Conservation (phyloP, 345 rosid genomes). For the Isatis tinctoria region DNA sequence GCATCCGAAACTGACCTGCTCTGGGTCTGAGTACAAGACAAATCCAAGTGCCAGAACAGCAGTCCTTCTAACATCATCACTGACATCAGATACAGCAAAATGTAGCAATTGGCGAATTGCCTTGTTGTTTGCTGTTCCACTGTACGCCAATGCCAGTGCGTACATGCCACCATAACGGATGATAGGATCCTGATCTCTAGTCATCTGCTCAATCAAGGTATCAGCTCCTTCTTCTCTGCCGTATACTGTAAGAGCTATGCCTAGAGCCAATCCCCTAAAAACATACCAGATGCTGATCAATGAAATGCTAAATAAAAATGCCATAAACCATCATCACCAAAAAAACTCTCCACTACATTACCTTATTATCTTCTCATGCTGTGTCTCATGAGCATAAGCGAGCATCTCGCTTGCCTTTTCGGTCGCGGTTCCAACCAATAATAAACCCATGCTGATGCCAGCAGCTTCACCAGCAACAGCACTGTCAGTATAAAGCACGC, state of each 20-base stretch:
- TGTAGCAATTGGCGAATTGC: conserved; percentile 98
- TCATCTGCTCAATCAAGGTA: conserved; percentile 97
- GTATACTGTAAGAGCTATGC: conserved; percentile 95
- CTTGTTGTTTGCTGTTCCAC: conserved; percentile 98
- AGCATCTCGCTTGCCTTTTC: conserved; percentile 99
- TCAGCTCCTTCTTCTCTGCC: conserved; percentile 99
- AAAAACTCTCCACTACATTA: conserved; percentile 24
- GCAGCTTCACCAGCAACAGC: conserved; percentile 99
- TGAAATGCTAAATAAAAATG: not conserved
- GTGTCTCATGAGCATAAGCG: conserved; percentile 95
- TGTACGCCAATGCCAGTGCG: conserved; percentile 92
- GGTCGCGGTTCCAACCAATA: conserved; percentile 98
- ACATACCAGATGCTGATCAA: conserved; percentile 1
- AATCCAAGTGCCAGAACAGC: conserved; percentile 99
- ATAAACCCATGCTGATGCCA: conserved; percentile 96
- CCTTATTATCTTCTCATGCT: conserved; percentile 98
- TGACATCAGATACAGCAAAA: conserved; percentile 99
- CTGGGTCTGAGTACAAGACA: conserved; percentile 95
- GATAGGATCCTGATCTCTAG: conserved; percentile 96
- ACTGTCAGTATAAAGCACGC: conserved; percentile 81
- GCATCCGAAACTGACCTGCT: conserved; percentile 55
- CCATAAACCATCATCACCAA: not conserved
- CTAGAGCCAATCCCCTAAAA: conserved; percentile 86
- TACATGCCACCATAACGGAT: conserved; percentile 99
- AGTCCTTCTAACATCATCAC: conserved; percentile 97